Evolutionary conservation across 495 filamentous ascomycete genomes (phyloP), one percentile per base, ranked within the genome.

Genomic region (Tetracladium setigerum): DNA sequence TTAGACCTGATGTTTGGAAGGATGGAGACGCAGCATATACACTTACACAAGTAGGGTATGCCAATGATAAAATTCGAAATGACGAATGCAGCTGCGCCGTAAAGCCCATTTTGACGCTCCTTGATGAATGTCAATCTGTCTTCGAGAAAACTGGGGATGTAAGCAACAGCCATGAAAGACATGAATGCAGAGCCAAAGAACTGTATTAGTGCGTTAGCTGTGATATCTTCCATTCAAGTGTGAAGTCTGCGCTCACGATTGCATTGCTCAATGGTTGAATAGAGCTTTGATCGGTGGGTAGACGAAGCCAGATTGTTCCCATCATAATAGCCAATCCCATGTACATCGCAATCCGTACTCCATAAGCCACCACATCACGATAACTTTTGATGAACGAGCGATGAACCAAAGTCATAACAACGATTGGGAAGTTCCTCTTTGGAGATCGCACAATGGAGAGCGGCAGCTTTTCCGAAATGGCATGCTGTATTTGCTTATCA

Each of bases 91-190:
- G 80, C 73, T 1, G 86, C 70, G 4, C 84, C 84, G 61, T 88
- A 88, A 1, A 91, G 75, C 0, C 87, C 87, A 60, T 91, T 90
- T 16, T 77, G 77, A n/a, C 83, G 77, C 53, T 92, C 87, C 64
- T 89, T 89, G 65, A 75, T 60, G 57, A 77, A 92, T 0, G 77
- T 82, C 3, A 76, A 68, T 37, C 79, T 78, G 58, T 92, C 87
- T 65, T 92, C 87, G 10, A 92, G 69, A 67, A 76, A 92, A n/a
- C 83, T 73, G 0, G 87, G 87, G 7, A 87, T 81, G 59, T 90
- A 91, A 6, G 86, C 87, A 0, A 87, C 83, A 1, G 87, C 87
- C 87, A 92, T 92, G 72, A 92, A 92, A 31, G 81, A 86, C 84
- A 92, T 88, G 69, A 92, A 92, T 0, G 86, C 87, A 0, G 74